These are phyloP conservation scores for Senna tora DNA, from an alignment of 306 rosid species.

Conservation along the genomic window DNA sequence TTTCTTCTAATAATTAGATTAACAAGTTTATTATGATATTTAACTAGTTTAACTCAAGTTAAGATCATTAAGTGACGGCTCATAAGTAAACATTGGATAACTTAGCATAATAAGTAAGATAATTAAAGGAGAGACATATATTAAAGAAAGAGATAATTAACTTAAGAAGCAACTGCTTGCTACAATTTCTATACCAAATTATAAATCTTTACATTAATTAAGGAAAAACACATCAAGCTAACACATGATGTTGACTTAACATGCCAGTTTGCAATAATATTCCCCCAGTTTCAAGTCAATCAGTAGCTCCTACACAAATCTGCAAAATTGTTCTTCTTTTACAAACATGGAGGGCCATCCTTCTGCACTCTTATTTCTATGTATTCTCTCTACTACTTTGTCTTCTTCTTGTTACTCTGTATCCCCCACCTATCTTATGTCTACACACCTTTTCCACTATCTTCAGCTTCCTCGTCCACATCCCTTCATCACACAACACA, in stretches of 20 bases:
- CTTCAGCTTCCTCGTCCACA: background rate
- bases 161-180: too few relatives aligned
- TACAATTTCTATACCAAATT: constrained; percentile 25
- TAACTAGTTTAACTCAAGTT: too few relatives aligned
- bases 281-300: constrained; percentile 35
- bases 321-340: constrained; percentile 43
- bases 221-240: constrained; percentile 40
- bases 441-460: background rate
- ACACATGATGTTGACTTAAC: constrained; percentile 40
- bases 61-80: too few relatives aligned
- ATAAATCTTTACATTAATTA: constrained; percentile 29
- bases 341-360: constrained; percentile 45
- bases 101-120: too few relatives aligned
- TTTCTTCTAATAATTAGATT: too few relatives aligned
- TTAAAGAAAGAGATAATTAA: constrained; percentile 23
- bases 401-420: constrained; percentile 29
- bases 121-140: too few relatives aligned
- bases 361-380: constrained; percentile 36
- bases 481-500: constrained; percentile 8
- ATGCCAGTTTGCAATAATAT: constrained; percentile 26
- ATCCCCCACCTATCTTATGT: background rate
- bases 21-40: too few relatives aligned
- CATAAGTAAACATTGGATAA: too few relatives aligned
- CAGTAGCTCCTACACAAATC: constrained; percentile 36
- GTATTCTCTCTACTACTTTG: constrained; percentile 39